A percentile compares a stretch with the other conserved stretches of the same genome.
phyloP scores from a whole-genome alignment of 108 stramenopile genomes.

The Skeletonema potamos region DNA sequence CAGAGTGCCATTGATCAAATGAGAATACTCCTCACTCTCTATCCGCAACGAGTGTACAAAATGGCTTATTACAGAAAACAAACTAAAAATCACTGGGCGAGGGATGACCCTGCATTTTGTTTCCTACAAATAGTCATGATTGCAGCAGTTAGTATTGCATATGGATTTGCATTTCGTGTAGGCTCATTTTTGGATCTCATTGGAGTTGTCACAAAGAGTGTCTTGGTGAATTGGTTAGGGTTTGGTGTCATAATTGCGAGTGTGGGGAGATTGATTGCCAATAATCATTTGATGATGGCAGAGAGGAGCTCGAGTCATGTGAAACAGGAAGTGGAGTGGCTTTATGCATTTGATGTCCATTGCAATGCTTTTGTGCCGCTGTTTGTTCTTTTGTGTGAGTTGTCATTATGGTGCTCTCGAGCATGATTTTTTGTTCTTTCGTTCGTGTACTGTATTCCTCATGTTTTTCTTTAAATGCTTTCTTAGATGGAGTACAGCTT shows the following conservation, averaged over 20 bases:
- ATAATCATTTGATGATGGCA: constrained; percentile 68
- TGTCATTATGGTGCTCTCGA: neutral
- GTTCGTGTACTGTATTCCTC: neutral
- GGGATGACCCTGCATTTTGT: constrained; percentile 98
- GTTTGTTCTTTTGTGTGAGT: constrained; percentile 89
- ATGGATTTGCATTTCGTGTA: constrained; percentile 78
- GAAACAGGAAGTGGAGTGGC: constrained; percentile 94
- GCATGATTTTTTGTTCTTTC: neutral
- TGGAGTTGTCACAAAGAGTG: constrained; percentile 41
- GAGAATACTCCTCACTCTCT: constrained; percentile 66
- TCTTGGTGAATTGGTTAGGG: constrained; percentile 52
- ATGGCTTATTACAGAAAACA: constrained; percentile 90
- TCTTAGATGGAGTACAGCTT: constrained; percentile 90
- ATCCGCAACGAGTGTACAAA: constrained; percentile 85
- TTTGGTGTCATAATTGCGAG: constrained; percentile 70
- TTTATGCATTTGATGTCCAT: constrained; percentile 98
- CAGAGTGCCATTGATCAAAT: constrained; percentile 89
- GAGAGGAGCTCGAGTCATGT: constrained; percentile 75
- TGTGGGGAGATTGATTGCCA: constrained; percentile 73
- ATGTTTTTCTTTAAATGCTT: neutral
- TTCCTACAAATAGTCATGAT: constrained; percentile 86
- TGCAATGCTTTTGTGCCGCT: constrained; percentile 96
- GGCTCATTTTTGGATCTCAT: constrained; percentile 56
- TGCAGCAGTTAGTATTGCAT: constrained; percentile 74
- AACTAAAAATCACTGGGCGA: constrained; percentile 98